Evolutionary conservation across 2,329 filamentous ascomycete genomes (phyloP).

Genomic region (Penicillium hesseltinei): DNA sequence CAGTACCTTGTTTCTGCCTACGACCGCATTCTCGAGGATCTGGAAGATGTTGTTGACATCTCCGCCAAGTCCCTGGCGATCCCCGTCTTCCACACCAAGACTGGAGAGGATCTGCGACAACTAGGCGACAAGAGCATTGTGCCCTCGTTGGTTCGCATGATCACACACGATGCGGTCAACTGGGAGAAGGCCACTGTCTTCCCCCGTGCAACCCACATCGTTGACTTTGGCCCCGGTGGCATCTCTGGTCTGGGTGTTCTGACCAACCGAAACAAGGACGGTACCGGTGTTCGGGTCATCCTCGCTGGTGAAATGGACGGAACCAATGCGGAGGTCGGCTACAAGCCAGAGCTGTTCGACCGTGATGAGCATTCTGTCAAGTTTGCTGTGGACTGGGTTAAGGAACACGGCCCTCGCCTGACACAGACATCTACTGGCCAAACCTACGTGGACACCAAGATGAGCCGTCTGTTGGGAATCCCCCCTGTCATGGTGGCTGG

Average conservation of each 20-base stretch:
- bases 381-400: conserved; percentile 96
- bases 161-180: conserved; percentile 88
- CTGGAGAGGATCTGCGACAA: conserved; percentile 76
- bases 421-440: conserved; percentile 85
- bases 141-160: conserved; percentile 82
- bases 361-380: conserved; percentile 93
- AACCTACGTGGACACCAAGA: conserved; percentile 94
- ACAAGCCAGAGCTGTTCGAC: conserved; percentile 97
- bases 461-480: conserved; percentile 80
- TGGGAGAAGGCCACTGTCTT: conserved; percentile 96
- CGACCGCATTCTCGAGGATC: conserved; percentile 77
- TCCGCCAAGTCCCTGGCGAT: conserved; percentile 72
- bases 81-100: conserved; percentile 86
- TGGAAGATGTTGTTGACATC: conserved; percentile 78
- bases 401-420: conserved; percentile 89
- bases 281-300: conserved; percentile 94
- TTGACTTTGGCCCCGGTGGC: conserved; percentile 95
- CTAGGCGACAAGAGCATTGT: conserved; percentile 75
- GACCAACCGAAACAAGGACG: conserved; percentile 98
- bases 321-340: conserved; percentile 85
- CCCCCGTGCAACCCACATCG: conserved; percentile 83
- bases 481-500: conserved; percentile 88
- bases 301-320: conserved; percentile 91
- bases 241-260: conserved; percentile 94
- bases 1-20: conserved; percentile 83